phyloP scores from a whole-genome alignment of 305 asterid species.

The Fraxinus latifolia region DNA sequence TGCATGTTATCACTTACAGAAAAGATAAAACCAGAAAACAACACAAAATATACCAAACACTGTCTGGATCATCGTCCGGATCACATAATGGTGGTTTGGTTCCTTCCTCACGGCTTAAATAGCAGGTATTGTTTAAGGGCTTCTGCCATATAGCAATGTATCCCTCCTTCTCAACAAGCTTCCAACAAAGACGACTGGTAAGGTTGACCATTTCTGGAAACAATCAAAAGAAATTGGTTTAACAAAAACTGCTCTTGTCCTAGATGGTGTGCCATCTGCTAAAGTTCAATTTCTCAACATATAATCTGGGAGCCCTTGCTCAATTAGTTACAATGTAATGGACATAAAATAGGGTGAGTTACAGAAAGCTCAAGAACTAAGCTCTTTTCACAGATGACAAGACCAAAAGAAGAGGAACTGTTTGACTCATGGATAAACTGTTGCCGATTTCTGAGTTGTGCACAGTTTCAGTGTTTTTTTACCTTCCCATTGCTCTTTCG shows the following conservation, averaged over 20 bases:
- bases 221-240: constrained; percentile 21
- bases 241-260: constrained; percentile 18
- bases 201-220: constrained; percentile 76
- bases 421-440: not conserved
- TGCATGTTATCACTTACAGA: not conserved
- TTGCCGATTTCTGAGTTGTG: not conserved
- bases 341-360: not conserved
- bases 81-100: constrained; percentile 71
- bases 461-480: not conserved
- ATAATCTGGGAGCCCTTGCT: not conserved
- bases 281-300: constrained; percentile 1
- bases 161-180: constrained; percentile 85
- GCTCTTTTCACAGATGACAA: constrained; percentile 7
- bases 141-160: constrained; percentile 92
- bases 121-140: constrained; percentile 79
- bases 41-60: constrained; percentile 57
- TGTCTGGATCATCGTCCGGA: constrained; percentile 73
- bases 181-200: constrained; percentile 79
- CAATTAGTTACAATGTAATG: not conserved
- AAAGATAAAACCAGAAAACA: constrained; percentile 11
- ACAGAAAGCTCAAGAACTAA: not conserved
- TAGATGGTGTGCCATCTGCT: constrained; percentile 2
- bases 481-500: constrained; percentile 94
- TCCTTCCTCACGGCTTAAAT: constrained; percentile 65
- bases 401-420: constrained; percentile 4